Evolutionary conservation across 192 early-diverging fungal species (phyloP).

Genomic region (Rhizophagus sp.): DNA sequence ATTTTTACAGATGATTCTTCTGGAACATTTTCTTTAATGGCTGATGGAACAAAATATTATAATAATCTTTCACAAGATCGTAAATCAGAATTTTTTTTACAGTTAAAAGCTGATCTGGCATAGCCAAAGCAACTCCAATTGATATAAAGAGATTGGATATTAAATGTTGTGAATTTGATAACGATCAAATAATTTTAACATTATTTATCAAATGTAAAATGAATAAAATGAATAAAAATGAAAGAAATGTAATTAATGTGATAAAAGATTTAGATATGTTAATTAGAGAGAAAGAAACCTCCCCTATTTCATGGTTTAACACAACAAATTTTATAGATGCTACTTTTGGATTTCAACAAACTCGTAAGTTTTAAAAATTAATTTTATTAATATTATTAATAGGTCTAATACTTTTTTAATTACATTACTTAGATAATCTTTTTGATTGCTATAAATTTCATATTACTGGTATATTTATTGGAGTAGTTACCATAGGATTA

Average conservation of each 20-base stretch:
- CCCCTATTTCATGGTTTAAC: background rate
- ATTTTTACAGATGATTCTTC: background rate
- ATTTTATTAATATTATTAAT: too few species aligned
- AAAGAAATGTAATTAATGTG: background rate
- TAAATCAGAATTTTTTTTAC: background rate
- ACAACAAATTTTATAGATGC: background rate
- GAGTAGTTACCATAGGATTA: too few species aligned
- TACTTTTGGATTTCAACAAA: background rate
- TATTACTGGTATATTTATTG: background rate
- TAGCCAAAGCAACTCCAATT: background rate
- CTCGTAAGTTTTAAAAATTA: background rate
- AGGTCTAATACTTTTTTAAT: too few species aligned
- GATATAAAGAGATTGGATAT: background rate
- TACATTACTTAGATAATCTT: background rate
- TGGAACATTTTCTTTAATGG: background rate
- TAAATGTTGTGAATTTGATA: background rate
- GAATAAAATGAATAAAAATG: background rate
- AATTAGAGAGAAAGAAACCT: background rate
- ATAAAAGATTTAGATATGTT: conserved; percentile 4
- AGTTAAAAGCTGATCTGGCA: background rate
- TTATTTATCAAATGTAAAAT: background rate
- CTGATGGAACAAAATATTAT: background rate
- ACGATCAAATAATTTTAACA: background rate
- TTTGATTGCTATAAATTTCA: background rate
- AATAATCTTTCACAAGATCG: background rate